phyloP scores from a whole-genome alignment of 805 yeast species.

The Wickerhamomyces mucosus region DNA sequence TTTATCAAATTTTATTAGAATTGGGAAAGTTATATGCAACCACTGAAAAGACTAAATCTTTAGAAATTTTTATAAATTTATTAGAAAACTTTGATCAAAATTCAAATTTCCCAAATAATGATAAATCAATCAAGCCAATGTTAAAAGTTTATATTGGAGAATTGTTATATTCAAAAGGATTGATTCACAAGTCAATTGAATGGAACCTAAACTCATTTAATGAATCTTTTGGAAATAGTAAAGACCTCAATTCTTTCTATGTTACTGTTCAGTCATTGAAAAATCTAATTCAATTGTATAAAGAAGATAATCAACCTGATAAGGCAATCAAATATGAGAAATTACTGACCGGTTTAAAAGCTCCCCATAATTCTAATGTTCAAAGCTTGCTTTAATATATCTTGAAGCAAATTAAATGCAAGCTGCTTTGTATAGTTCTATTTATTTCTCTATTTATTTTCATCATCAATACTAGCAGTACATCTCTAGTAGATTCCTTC shows the following conservation, averaged over 20 bases:
- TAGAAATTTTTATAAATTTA: slow-evolving; percentile 27
- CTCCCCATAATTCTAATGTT: no score
- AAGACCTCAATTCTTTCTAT: slow-evolving; percentile 27
- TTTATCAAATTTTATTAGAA: slow-evolving; percentile 16
- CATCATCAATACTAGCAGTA: no score
- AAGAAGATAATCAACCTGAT: slow-evolving; percentile 9
- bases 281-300: slow-evolving; percentile 20
- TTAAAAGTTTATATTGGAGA: slow-evolving; percentile 34
- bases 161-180: slow-evolving; percentile 27
- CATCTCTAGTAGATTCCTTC: no score
- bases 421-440: no score
- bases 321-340: neutral
- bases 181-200: slow-evolving; percentile 26
- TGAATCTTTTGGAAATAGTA: slow-evolving; percentile 21
- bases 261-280: slow-evolving; percentile 28
- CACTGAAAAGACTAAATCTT: slow-evolving; percentile 14
- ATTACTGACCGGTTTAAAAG: no score
- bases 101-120: neutral
- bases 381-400: no score
- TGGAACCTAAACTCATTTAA: slow-evolving; percentile 31
- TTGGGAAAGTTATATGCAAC: slow-evolving; percentile 17
- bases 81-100: slow-evolving; percentile 9
- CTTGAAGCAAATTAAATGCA: no score
- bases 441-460: no score
- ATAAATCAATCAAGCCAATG: slow-evolving; percentile 19